These are phyloP conservation scores for Kuraishia piskuri DNA, from an alignment of 805 yeast species.

Conservation along the genomic window DNA sequence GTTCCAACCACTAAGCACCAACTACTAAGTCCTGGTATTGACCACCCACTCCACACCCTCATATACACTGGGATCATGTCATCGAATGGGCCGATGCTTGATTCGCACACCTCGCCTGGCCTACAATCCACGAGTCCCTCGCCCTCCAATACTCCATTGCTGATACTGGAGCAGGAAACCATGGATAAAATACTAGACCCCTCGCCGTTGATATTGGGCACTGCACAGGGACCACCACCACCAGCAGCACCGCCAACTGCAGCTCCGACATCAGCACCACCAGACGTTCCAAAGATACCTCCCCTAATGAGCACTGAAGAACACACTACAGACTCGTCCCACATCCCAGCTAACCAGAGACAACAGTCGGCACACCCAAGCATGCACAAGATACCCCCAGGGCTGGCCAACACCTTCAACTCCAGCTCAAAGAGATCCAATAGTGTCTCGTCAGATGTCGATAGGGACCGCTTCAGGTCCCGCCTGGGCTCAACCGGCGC, in stretches of 20 bases:
- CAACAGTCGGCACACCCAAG: no score
- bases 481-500: slow-evolving; percentile 12
- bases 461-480: slow-evolving; percentile 17
- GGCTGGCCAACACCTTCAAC: slow-evolving; percentile 3
- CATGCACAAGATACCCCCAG: not conserved
- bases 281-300: no score
- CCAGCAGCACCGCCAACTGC: not conserved
- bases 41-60: no score
- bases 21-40: no score
- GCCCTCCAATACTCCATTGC: not conserved
- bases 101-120: not conserved
- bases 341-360: no score
- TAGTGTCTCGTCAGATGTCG: slow-evolving; percentile 18
- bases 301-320: no score
- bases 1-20: no score
- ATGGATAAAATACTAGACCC: not conserved
- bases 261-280: no score
- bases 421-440: slow-evolving; percentile 18
- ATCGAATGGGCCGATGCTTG: not conserved
- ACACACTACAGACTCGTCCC: no score
- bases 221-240: slow-evolving; percentile 3
- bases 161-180: not conserved
- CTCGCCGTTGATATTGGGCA: not conserved
- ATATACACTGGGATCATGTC: not conserved
- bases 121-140: not conserved